Conservation (phyloP, 2,329 filamentous ascomycete genomes). For the Ceratocystis alfenasii region DNA sequence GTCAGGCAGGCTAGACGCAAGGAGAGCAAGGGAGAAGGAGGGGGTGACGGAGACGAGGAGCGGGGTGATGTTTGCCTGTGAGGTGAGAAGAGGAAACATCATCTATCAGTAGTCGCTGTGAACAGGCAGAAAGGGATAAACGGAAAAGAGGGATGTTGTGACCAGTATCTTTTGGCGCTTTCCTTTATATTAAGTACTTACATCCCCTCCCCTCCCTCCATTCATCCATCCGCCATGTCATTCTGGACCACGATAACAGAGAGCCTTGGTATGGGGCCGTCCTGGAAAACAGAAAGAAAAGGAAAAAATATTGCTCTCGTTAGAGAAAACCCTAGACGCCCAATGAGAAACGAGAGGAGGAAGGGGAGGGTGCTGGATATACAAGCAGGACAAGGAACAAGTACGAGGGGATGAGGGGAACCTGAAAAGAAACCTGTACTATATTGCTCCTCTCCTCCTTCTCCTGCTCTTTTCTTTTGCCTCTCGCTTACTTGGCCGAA, state of each 20-base stretch:
- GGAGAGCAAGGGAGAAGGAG: neutral
- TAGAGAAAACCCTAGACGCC: neutral
- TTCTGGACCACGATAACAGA: neutral
- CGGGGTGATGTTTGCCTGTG: neutral
- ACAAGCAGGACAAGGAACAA: neutral
- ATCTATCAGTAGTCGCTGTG: neutral
- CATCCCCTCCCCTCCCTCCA: no score
- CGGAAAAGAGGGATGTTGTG: neutral
- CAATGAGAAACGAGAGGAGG: neutral
- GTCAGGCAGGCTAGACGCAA: neutral
- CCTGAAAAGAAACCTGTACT: neutral
- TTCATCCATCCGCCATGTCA: neutral
- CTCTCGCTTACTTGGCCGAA: neutral
- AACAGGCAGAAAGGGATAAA: neutral
- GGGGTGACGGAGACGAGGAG: neutral
- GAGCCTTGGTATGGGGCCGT: neutral
- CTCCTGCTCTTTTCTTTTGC: neutral
- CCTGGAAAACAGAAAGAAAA: neutral
- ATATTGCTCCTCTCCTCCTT: neutral
- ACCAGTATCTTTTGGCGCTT: neutral
- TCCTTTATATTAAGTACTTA: no score
- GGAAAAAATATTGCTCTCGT: neutral
- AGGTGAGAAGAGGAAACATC: no score
- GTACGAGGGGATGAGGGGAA: neutral
- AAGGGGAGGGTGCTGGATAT: neutral